These are phyloP conservation scores for Ceratocystis alfenasii DNA, from an alignment of 2,329 filamentous ascomycete genomes.

Conservation along the genomic window DNA sequence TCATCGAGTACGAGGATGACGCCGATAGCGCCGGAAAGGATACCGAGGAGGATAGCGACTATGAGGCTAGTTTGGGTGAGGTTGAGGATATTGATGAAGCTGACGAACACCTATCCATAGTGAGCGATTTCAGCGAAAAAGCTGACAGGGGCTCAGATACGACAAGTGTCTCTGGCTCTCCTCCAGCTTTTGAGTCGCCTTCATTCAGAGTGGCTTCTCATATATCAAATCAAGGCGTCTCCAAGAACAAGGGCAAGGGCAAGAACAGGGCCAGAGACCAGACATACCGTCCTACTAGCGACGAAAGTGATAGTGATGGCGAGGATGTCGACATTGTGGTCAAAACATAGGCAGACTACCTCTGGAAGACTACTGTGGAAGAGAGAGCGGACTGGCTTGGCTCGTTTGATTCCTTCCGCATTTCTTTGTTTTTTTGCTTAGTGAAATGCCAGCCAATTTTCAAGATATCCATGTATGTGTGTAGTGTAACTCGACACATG, in stretches of 20 bases:
- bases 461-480: too few species aligned
- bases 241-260: neutral
- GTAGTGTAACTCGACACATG: too few species aligned
- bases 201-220: neutral
- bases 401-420: too few species aligned
- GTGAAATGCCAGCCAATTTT: too few species aligned
- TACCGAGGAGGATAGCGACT: conserved; percentile 2
- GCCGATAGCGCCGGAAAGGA: neutral
- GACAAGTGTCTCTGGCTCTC: neutral
- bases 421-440: too few species aligned
- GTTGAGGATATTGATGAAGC: neutral
- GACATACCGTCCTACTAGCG: neutral
- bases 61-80: neutral
- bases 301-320: neutral
- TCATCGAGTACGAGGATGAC: conserved; percentile 1
- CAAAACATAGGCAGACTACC: neutral
- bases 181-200: neutral
- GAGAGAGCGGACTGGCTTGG: too few species aligned
- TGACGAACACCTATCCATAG: conserved; percentile 4
- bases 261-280: neutral
- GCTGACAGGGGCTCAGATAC: neutral
- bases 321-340: neutral
- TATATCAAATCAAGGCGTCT: neutral
- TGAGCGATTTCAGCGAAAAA: neutral
- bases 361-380: too few species aligned